A percentile compares a stretch with the other conserved stretches of the same genome.
phyloP scores from a whole-genome alignment of 2,329 filamentous ascomycete species.

The Leptographium galeiforme region DNA sequence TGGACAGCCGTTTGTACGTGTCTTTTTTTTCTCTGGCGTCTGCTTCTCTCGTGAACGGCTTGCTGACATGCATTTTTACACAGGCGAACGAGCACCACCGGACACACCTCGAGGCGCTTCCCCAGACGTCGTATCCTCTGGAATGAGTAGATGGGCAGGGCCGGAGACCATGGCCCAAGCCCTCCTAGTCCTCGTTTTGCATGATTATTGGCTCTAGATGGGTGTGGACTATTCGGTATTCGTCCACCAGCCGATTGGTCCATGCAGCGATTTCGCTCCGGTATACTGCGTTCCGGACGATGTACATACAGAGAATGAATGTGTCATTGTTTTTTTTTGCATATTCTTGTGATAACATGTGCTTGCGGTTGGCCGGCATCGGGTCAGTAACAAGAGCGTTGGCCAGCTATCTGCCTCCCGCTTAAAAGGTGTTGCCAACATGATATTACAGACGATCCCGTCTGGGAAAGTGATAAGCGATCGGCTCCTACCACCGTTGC shows the following conservation, averaged over 20 bases:
- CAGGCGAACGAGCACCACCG: constrained; percentile 87
- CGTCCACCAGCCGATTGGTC: not conserved
- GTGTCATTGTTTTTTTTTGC: not conserved
- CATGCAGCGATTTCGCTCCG: not conserved
- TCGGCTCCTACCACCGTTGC: too few relatives aligned
- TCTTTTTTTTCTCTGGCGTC: not conserved
- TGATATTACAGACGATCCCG: too few relatives aligned
- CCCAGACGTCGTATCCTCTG: constrained; percentile 70
- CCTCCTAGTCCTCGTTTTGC: too few relatives aligned
- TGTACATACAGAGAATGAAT: constrained; percentile 1
- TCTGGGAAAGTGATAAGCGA: too few relatives aligned
- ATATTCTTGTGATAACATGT: not conserved
- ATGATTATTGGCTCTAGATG: not conserved
- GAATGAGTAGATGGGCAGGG: constrained; percentile 13
- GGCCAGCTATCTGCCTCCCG: too few relatives aligned
- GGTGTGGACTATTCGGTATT: not conserved
- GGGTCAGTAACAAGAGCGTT: too few relatives aligned
- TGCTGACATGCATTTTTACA: not conserved
- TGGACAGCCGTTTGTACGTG: constrained; percentile 75
- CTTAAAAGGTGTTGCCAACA: too few relatives aligned
- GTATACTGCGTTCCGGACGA: not conserved
- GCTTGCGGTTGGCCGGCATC: not conserved
- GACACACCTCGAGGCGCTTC: constrained; percentile 68
- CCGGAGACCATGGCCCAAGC: not conserved
- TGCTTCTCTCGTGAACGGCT: not conserved